phyloP scores from a whole-genome alignment of 495 filamentous ascomycete species.

The Thozetella sp. region DNA sequence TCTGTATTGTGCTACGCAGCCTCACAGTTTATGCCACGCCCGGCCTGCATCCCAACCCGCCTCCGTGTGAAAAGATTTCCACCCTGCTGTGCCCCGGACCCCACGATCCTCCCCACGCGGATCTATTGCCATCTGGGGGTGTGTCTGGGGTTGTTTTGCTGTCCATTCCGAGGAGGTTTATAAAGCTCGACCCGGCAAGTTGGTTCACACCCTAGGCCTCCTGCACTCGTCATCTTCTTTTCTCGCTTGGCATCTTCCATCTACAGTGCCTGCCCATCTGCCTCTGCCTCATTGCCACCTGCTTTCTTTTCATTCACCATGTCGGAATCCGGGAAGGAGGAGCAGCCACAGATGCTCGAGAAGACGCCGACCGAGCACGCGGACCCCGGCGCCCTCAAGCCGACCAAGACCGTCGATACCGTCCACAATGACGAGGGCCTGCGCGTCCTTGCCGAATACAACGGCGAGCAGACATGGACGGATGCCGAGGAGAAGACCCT shows the following conservation, averaged over 20 bases:
- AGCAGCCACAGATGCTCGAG: constrained; percentile 5
- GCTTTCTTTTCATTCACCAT: not conserved
- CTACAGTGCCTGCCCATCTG: not conserved
- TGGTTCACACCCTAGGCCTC: not conserved
- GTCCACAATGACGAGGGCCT: constrained; percentile 47
- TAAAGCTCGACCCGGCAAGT: not conserved
- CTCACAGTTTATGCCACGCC: too few relatives aligned
- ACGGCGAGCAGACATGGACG: constrained; percentile 41
- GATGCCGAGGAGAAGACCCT: constrained; percentile 35
- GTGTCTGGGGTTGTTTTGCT: too few relatives aligned
- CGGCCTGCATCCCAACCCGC: too few relatives aligned
- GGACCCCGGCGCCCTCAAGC: too few relatives aligned
- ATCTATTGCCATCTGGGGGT: not conserved
- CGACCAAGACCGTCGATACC: constrained; percentile 31
- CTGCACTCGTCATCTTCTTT: too few relatives aligned
- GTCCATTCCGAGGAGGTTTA: too few relatives aligned
- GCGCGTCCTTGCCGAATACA: constrained; percentile 35
- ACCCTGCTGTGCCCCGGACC: not conserved
- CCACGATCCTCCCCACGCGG: not conserved
- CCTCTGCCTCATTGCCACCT: not conserved
- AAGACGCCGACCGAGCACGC: constrained; percentile 7
- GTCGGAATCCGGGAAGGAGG: not conserved
- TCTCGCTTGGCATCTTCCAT: too few relatives aligned
- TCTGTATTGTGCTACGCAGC: too few relatives aligned
- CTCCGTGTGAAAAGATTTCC: too few relatives aligned